Base-by-base conservation (phyloP, 2,329 filamentous ascomycete species). In the Fusarium pseudocircinatum region DNA sequence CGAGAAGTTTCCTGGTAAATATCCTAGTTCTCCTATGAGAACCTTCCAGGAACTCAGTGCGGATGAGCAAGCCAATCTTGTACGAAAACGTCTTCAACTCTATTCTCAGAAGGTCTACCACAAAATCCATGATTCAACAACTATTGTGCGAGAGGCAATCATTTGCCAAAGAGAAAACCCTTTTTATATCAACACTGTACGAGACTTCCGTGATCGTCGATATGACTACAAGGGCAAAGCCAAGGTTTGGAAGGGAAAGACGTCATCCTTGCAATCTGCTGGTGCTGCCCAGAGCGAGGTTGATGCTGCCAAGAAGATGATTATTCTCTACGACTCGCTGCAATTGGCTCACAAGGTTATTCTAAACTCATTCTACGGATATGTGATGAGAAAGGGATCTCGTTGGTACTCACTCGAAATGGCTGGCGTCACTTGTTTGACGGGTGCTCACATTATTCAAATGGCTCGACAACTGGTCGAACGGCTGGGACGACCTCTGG, bases 51-150 rank as follows among this genome's bases (percentile, higher is more conserved):
- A 98, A 24, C 85, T 99, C 24, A 86, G 90, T 24, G 82, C 88
- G 5, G 95, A 97, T 66, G 96, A 99, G 79, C 96, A 97, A 82
- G 92, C 95, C 1, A 84, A 79, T 2, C 86, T 96, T 40, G 87
- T 97, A 56, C 93, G 94, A 75, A 99, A 98, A 79, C 91, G 96
- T 39, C 85, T 99, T 53, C 94, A 96, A 73, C 88, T 95, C 39
- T 99, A 97, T 84, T 97, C 94, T 79, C 97, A 98, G 82, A 99
- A 99, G 84, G 97, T 99, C 72, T 99, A 99, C 80, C 96, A 99
- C 87, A 99, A 98, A 82, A 98, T 99, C 67, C 95, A 97, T 82
- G 96, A 98, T 70, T 93, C 94, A 18, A 97, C 92, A 56, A 98
- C 94, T 0, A 96, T 97, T 66, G 92, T 96, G 70, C 91, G 95